phyloP scores from a whole-genome alignment of 2,329 filamentous ascomycete genomes.

The Paraconiothyrium brasiliense region DNA sequence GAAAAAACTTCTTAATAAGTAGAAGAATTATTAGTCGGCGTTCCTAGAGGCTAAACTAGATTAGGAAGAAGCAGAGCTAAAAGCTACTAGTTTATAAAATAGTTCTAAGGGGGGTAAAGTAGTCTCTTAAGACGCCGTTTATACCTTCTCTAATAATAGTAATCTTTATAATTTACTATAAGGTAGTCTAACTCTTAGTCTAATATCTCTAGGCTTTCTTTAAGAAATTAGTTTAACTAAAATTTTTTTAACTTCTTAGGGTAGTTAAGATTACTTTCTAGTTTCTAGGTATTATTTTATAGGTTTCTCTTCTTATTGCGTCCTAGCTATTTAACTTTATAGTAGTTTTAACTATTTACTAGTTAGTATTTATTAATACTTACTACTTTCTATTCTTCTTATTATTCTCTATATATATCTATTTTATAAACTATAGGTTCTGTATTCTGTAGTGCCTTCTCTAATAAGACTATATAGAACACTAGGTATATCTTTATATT shows the following conservation, averaged over 20 bases:
- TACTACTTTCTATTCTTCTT: neutral
- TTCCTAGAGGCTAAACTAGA: neutral
- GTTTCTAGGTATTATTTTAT: slow-evolving; percentile 18
- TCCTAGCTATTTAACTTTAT: slow-evolving; percentile 13
- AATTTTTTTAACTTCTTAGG: slow-evolving; percentile 16
- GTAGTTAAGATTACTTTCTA: slow-evolving; percentile 19
- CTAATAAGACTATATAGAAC: slow-evolving; percentile 4
- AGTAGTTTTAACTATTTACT: slow-evolving; percentile 16
- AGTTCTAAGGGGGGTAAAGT: neutral
- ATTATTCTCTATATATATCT: slow-evolving; percentile 10
- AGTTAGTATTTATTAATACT: slow-evolving; percentile 1
- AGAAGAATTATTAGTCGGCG: neutral
- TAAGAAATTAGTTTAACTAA: slow-evolving; percentile 1
- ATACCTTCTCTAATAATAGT: neutral
- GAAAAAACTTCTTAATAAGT: slow-evolving; percentile 13
- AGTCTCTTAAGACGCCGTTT: neutral
- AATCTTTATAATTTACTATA: slow-evolving; percentile 2
- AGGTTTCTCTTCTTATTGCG: slow-evolving; percentile 6
- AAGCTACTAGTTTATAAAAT: too few relatives aligned
- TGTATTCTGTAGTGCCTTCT: slow-evolving; percentile 12
- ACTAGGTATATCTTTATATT: slow-evolving; percentile 2
- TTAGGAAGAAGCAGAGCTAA: neutral
- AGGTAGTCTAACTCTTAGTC: neutral
- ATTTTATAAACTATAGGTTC: slow-evolving; percentile 12
- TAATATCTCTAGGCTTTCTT: slow-evolving; percentile 13